Evolutionary conservation across 495 filamentous ascomycete species (phyloP).

Genomic region (Chaetomium cochliodes): DNA sequence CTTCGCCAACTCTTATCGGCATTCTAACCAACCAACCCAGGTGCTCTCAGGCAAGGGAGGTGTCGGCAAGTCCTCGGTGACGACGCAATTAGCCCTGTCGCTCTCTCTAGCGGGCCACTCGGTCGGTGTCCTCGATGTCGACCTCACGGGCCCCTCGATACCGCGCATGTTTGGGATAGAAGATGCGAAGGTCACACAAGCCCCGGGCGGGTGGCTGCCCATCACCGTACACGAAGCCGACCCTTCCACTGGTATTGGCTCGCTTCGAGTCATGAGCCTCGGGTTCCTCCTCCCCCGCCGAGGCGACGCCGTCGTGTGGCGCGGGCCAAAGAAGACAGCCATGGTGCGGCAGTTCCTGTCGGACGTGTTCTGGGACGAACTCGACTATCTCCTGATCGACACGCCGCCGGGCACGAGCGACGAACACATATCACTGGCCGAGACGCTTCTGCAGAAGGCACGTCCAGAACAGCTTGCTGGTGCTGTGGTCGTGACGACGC

Average conservation of each 20-base stretch:
- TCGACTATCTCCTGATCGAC: conserved; percentile 90
- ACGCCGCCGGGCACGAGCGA: conserved; percentile 96
- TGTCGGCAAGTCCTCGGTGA: conserved; percentile 95
- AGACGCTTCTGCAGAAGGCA: conserved; percentile 70
- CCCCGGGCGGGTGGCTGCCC: conserved; percentile 84
- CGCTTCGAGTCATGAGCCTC: conserved; percentile 86
- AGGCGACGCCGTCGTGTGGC: conserved; percentile 92
- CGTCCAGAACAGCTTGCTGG: conserved; percentile 63
- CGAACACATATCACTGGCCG: conserved; percentile 92
- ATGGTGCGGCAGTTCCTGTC: conserved; percentile 96
- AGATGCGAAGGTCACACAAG: conserved; percentile 83
- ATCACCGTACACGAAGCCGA: conserved; percentile 70
- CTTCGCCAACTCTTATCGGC: conserved; percentile 18
- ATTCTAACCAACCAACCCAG: conserved; percentile 35
- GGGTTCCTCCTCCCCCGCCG: conserved; percentile 83
- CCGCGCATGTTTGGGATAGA: conserved; percentile 90
- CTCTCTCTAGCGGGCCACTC: conserved; percentile 78
- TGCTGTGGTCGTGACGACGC: conserved; percentile 92
- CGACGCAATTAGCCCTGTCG: conserved; percentile 89
- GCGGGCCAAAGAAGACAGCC: conserved; percentile 96
- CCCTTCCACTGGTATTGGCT: conserved; percentile 51
- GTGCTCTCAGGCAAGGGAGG: conserved; percentile 97
- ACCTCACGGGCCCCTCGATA: conserved; percentile 94
- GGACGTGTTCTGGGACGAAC: conserved; percentile 84
- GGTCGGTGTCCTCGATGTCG: conserved; percentile 93